Evolutionary conservation across 371 early-diverging fungal genomes (phyloP).

Genomic region (Actinomortierella ambigua): DNA sequence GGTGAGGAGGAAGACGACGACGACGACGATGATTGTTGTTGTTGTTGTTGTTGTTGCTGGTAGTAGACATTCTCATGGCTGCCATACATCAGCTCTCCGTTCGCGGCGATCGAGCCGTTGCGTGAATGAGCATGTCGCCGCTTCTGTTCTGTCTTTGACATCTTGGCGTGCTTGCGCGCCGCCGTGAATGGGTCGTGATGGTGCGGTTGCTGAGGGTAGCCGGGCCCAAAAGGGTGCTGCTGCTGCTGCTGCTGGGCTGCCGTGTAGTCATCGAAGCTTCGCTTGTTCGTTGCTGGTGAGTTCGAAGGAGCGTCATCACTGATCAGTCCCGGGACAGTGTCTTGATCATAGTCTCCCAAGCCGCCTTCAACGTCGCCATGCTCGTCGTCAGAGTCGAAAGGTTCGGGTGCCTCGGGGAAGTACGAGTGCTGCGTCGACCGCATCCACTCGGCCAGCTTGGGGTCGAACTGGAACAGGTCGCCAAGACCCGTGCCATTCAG

Average conservation of each 20-base stretch:
- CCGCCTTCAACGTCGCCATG: no score
- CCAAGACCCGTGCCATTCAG: slow-evolving; percentile 14
- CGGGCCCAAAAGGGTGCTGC: slow-evolving; percentile 9
- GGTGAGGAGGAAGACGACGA: slow-evolving; percentile 13
- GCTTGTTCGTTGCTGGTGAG: slow-evolving; percentile 4
- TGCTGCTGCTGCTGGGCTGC: slow-evolving; percentile 12
- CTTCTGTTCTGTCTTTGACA: background rate
- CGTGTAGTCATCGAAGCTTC: slow-evolving; percentile 10
- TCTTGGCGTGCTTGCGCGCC: no score
- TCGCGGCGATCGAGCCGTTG: slow-evolving; percentile 31
- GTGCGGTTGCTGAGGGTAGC: slow-evolving; percentile 8
- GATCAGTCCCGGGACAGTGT: no score
- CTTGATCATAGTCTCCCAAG: no score
- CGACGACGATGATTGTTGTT: slow-evolving; percentile 2
- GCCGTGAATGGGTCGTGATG: no score
- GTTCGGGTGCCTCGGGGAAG: background rate
- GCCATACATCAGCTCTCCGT: background rate
- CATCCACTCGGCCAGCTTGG: slow-evolving; percentile 20
- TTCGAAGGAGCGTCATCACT: no score
- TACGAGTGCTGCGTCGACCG: slow-evolving; percentile 9
- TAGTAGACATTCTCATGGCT: background rate
- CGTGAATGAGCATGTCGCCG: slow-evolving; percentile 18
- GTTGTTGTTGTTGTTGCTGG: no score
- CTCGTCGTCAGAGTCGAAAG: slow-evolving; percentile 1
- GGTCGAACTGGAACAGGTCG: slow-evolving; percentile 19